phyloP scores from a whole-genome alignment of 768 basidiomycete genomes.

The Phlebiopsis gigantea region DNA sequence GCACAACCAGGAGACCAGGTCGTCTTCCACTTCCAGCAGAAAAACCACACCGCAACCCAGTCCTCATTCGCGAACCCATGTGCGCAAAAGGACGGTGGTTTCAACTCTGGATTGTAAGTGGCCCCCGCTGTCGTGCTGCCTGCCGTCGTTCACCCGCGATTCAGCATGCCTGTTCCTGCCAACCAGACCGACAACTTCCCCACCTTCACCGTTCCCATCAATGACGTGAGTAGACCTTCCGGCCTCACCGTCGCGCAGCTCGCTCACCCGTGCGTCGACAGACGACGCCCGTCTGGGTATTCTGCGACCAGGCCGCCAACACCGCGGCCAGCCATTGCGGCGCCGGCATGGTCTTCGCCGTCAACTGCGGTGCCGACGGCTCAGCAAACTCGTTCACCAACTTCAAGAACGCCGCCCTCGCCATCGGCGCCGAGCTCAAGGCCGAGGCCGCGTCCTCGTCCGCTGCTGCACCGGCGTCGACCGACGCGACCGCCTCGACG shows the following conservation, averaged over 20 bases:
- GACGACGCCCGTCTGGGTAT: constrained; percentile 56
- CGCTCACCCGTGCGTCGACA: constrained; percentile 19
- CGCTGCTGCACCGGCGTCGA: constrained; percentile 24
- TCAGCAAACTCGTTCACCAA: constrained; percentile 53
- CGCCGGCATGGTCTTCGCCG: constrained; percentile 60
- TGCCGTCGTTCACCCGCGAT: neutral
- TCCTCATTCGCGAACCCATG: constrained; percentile 42
- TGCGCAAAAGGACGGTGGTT: constrained; percentile 43
- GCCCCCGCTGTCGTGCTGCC: neutral
- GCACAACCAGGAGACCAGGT: constrained; percentile 54
- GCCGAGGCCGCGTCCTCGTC: constrained; percentile 36
- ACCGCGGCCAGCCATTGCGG: constrained; percentile 55
- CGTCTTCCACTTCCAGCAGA: constrained; percentile 55
- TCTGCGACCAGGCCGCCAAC: constrained; percentile 48
- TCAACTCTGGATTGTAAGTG: constrained; percentile 55
- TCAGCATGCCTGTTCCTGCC: constrained; percentile 47
- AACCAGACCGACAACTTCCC: constrained; percentile 44
- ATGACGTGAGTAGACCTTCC: constrained; percentile 25
- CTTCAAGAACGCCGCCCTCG: constrained; percentile 54
- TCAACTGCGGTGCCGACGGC: constrained; percentile 55
- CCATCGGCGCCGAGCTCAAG: constrained; percentile 44
- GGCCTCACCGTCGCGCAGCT: neutral
- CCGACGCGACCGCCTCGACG: constrained; percentile 19
- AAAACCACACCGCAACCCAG: constrained; percentile 37
- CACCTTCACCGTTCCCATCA: constrained; percentile 41